Evolutionary conservation across 2,329 filamentous ascomycete species (phyloP), one percentile per base, ranked within the genome.

Genomic region (Alternaria alternata): DNA sequence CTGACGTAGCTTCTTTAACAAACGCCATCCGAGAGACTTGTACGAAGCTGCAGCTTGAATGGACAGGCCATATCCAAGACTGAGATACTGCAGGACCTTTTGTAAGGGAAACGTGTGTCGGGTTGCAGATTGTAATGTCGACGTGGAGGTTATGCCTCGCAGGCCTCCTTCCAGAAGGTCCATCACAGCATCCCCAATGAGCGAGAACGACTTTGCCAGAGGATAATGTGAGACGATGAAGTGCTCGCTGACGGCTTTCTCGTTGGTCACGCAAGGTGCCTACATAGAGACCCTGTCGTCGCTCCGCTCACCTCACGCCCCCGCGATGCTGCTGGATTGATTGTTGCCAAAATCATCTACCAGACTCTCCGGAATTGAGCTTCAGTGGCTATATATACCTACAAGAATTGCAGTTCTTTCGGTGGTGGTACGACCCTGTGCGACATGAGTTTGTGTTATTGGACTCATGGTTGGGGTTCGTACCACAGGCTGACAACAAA

Each of bases 371-470:
- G 8, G 38, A 42, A 8, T 9, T 20, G 11, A 43, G 28, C 11
- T 30, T 14, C 34, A 12, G 14, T 22, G 51, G 28, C 51, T 43
- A 59, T 54, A 43, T 42, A 48, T 48, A 43, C 18, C 5, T 36
- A 32, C 34, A 22, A 28, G 4, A 36, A 48, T 20, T n/a, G 11
- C 3, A 36, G n/a, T 32, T 32, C 24, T 24, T 24, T 42, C 14
- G 14, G 32, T 36, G 32, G 47, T 34, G 47, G 41, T 44, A 32
- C 32, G 54, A 22, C 30, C 9, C 18, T 36, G 18, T 20, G 24
- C 39, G 52, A 32, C 39, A 18, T 39, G 44, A 26, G 24, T n/a
- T 4, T 14, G 9, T 14, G 39, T 39, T 39, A 39, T 38, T 18
- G 34, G 14, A 8, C 34, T n/a, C 34, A 38, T 38, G n/a, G 36